These are phyloP conservation scores for Edaphochlamys debaryana DNA, from an alignment of 139 green algal species.

Conservation along the genomic window DNA sequence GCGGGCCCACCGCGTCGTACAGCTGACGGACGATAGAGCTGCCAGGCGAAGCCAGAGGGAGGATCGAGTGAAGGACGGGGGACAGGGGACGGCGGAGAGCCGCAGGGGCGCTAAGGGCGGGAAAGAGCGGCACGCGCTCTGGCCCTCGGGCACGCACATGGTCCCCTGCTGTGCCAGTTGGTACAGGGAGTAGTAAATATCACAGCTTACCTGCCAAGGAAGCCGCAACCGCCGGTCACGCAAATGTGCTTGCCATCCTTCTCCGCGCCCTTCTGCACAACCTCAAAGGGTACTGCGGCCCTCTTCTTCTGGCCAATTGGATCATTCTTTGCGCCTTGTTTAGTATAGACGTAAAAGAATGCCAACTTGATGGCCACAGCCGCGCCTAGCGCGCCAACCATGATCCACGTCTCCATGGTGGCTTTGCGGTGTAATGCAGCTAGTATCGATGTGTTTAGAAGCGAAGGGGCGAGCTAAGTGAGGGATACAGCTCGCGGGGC, in stretches of 20 bases:
- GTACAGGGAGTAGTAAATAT: neutral
- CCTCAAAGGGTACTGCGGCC: neutral
- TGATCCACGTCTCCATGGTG: slow-evolving; percentile 11
- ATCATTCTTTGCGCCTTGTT: neutral
- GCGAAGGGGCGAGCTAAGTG: too few species aligned
- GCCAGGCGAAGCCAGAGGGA: neutral
- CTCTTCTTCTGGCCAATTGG: slow-evolving; percentile 1
- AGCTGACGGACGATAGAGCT: slow-evolving; percentile 16
- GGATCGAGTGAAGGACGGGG: too few species aligned
- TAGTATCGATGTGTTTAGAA: too few species aligned
- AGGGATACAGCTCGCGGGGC: too few species aligned
- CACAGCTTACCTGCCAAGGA: slow-evolving; percentile 6
- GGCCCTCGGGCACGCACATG: too few species aligned
- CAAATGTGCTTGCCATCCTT: neutral
- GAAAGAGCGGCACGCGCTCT: too few species aligned
- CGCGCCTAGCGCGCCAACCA: neutral
- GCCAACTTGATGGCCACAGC: neutral
- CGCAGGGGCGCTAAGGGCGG: neutral
- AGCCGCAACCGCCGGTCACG: slow-evolving; percentile 27
- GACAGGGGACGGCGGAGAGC: too few species aligned
- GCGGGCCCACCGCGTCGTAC: neutral
- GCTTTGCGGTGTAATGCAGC: too few species aligned
- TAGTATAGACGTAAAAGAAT: slow-evolving; percentile 1
- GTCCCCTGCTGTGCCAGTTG: neutral
- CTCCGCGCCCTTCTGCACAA: slow-evolving; percentile 6